A percentile compares a stretch with the other conserved stretches of the same genome.
These are phyloP conservation scores for Diutina neorugosa DNA, from an alignment of 1,139 yeast species.

Conservation along the genomic window DNA sequence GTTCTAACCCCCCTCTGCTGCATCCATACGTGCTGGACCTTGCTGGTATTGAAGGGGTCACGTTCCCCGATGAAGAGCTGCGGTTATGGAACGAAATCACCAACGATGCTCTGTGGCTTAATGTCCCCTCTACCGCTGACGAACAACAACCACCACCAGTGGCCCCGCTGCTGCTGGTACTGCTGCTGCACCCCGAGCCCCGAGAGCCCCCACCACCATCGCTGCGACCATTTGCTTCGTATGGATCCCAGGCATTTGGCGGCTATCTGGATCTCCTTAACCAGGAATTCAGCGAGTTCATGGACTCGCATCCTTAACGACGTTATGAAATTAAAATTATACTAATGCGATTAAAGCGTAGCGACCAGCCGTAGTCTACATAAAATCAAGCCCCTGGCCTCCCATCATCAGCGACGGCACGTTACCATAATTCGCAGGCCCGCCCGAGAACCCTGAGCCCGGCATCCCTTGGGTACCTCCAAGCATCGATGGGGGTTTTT, in stretches of 20 bases:
- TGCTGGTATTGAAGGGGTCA: constrained; percentile 34
- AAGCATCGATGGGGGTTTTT: constrained; percentile 1
- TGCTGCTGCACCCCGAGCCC: neutral
- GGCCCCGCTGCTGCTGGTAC: neutral
- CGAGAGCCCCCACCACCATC: constrained; percentile 4
- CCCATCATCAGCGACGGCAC: neutral
- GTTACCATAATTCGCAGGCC: constrained; percentile 3
- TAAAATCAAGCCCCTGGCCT: neutral
- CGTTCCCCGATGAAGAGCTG: constrained; percentile 39
- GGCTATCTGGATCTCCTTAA: constrained; percentile 26
- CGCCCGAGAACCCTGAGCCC: constrained; percentile 4
- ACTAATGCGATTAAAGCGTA: constrained; percentile 1
- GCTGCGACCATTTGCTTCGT: constrained; percentile 5
- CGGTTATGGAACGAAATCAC: constrained; percentile 68
- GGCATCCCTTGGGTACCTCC: neutral
- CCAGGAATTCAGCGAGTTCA: constrained; percentile 24
- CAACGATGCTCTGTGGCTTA: constrained; percentile 62
- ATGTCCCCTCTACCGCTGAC: constrained; percentile 6
- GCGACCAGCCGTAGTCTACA: neutral
- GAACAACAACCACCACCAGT: neutral
- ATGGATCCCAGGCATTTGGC: constrained; percentile 4
- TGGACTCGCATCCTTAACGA: neutral
- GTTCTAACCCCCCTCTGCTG: neutral
- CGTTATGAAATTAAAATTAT: constrained; percentile 5
- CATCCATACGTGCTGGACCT: constrained; percentile 11